Conservation (phyloP, 768 basidiomycete species). For the Naganishia kalamii region DNA sequence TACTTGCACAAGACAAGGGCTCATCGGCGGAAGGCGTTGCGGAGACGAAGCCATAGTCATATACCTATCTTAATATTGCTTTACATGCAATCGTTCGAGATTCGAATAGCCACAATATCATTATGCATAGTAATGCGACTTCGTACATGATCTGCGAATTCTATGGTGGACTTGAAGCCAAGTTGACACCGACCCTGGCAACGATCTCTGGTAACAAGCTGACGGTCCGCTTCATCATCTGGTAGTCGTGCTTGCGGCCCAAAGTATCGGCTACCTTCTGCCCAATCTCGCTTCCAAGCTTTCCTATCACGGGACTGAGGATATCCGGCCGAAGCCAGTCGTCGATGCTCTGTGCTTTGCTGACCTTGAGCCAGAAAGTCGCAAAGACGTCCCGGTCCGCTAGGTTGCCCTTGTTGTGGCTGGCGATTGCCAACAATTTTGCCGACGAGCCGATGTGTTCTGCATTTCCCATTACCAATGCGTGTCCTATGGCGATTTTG, state of each 20-base stretch:
- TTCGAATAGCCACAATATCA: no score
- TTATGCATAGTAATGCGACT: no score
- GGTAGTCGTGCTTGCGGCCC: background rate
- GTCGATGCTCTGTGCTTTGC: background rate
- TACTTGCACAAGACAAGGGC: slow-evolving; percentile 30
- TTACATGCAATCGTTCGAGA: no score
- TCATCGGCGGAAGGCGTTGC: background rate
- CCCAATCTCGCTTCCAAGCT: background rate
- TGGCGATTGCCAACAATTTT: background rate
- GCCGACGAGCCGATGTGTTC: background rate
- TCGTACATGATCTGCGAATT: no score
- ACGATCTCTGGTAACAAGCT: slow-evolving; percentile 4
- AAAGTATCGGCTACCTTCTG: background rate
- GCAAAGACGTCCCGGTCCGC: background rate
- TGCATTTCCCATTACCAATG: background rate
- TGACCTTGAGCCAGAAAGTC: background rate
- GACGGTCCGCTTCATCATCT: background rate
- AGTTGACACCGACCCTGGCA: background rate
- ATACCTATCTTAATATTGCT: no score
- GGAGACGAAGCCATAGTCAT: no score
- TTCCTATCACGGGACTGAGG: background rate
- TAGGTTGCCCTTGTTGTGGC: background rate
- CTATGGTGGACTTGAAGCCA: background rate
- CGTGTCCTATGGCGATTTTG: background rate
- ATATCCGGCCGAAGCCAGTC: background rate